phyloP scores from a whole-genome alignment of 441 rosid genomes.

The Arabidopsis lyrata region DNA sequence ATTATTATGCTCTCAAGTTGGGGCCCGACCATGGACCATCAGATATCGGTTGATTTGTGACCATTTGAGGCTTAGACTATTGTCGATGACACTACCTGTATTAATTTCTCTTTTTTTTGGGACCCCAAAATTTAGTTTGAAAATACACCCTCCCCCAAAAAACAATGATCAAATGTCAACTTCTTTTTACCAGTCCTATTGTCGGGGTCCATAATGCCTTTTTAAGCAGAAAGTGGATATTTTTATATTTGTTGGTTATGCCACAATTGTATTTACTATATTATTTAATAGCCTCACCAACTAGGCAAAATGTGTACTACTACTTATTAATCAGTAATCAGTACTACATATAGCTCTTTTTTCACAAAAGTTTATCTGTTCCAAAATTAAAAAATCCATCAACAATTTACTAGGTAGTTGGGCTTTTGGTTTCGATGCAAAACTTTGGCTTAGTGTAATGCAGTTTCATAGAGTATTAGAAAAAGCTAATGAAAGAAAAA shows the following conservation, averaged over 20 bases:
- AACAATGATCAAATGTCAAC: slow-evolving; percentile 2
- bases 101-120: not conserved
- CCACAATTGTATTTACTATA: slow-evolving; percentile 10
- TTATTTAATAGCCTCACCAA: slow-evolving; percentile 26
- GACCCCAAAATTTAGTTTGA: slow-evolving; percentile 12
- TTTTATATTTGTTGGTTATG: slow-evolving; percentile 19
- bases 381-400: not conserved
- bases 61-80: not conserved
- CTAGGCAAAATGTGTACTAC: not conserved
- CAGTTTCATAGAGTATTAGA: not conserved
- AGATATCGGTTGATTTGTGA: not conserved
- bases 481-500: slow-evolving; percentile 5
- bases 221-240: slow-evolving; percentile 24
- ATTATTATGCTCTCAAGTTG: not conserved
- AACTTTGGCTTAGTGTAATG: slow-evolving; percentile 8
- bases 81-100: not conserved
- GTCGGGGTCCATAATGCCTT: slow-evolving; percentile 34
- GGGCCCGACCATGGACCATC: slow-evolving; percentile 20
- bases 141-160: slow-evolving; percentile 8
- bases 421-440: not conserved
- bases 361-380: not conserved
- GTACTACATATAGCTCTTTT: not conserved
- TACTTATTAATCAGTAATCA: not conserved
- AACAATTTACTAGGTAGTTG: not conserved
- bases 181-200: slow-evolving; percentile 6